Evolutionary conservation across 768 basidiomycete genomes (phyloP).

Genomic region (Serendipita sp.): DNA sequence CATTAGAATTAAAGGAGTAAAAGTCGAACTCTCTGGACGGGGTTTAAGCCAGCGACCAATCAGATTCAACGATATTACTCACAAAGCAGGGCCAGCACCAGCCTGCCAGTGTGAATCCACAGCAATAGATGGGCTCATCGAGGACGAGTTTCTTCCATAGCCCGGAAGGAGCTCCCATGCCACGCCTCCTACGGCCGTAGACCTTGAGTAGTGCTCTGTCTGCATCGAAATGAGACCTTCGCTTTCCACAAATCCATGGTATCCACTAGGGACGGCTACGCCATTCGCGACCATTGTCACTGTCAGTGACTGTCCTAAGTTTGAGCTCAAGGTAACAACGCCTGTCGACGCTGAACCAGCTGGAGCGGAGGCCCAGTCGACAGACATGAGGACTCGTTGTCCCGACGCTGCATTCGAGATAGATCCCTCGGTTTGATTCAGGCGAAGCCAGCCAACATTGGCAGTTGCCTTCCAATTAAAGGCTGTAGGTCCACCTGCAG

Average conservation of each 20-base stretch:
- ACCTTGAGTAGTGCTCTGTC: constrained; percentile 39
- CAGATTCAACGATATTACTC: constrained; percentile 20
- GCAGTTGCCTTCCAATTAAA: constrained; percentile 37
- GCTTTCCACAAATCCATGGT: constrained; percentile 48
- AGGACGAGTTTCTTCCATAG: constrained; percentile 43
- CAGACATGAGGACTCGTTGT: constrained; percentile 35
- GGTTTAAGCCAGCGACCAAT: background rate
- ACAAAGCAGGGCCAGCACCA: constrained; percentile 46
- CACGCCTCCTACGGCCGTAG: constrained; percentile 32
- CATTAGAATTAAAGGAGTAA: constrained; percentile 33
- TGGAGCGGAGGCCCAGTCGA: constrained; percentile 37
- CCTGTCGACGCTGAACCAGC: constrained; percentile 1
- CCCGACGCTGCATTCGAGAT: constrained; percentile 34
- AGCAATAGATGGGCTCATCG: constrained; percentile 42
- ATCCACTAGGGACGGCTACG: constrained; percentile 24
- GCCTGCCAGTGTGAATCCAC: constrained; percentile 32
- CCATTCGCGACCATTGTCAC: constrained; percentile 20
- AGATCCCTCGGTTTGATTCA: constrained; percentile 31
- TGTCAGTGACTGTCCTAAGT: constrained; percentile 17
- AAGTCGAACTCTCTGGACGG: constrained; percentile 44
- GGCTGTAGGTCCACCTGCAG: constrained; percentile 39
- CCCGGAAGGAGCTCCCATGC: constrained; percentile 44
- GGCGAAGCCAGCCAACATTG: constrained; percentile 37
- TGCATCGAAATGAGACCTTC: constrained; percentile 50
- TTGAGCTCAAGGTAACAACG: constrained; percentile 17